A percentile compares a stretch with the other conserved stretches of the same genome.
These are phyloP conservation scores for Biscogniauxia marginata DNA, from an alignment of 2,329 filamentous ascomycete genomes.

Conservation along the genomic window DNA sequence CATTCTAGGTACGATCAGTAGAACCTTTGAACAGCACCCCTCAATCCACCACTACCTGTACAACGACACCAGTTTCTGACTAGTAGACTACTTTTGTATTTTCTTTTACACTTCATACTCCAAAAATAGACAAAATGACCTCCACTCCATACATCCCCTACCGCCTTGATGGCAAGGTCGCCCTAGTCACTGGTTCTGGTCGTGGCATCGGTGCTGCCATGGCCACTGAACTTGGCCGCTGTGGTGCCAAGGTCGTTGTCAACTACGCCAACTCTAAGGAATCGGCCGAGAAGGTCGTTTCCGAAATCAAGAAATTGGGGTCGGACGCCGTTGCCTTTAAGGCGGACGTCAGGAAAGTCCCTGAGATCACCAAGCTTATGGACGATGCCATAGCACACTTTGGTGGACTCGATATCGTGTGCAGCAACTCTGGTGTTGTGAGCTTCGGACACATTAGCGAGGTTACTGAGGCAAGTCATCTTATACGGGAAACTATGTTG, in stretches of 20 bases:
- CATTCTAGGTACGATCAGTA: neutral
- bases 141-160: conserved; percentile 8
- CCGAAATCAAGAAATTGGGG: conserved; percentile 23
- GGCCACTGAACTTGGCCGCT: conserved; percentile 42
- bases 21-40: neutral
- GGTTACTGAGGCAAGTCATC: conserved; percentile 37
- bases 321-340: conserved; percentile 26
- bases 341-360: conserved; percentile 33
- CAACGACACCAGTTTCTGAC: neutral
- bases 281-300: conserved; percentile 23
- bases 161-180: conserved; percentile 19
- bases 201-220: conserved; percentile 64
- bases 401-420: conserved; percentile 60
- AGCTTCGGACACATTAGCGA: conserved; percentile 58
- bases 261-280: conserved; percentile 26
- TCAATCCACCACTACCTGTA: neutral
- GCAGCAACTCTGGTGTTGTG: conserved; percentile 61
- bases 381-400: conserved; percentile 55
- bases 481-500: neutral
- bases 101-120: neutral
- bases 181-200: conserved; percentile 34
- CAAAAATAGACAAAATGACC: neutral
- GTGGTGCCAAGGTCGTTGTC: conserved; percentile 35
- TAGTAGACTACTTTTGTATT: neutral
- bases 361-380: conserved; percentile 33